Conservation (phyloP, 495 filamentous ascomycete genomes). For the Stereocaulon alpinum region DNA sequence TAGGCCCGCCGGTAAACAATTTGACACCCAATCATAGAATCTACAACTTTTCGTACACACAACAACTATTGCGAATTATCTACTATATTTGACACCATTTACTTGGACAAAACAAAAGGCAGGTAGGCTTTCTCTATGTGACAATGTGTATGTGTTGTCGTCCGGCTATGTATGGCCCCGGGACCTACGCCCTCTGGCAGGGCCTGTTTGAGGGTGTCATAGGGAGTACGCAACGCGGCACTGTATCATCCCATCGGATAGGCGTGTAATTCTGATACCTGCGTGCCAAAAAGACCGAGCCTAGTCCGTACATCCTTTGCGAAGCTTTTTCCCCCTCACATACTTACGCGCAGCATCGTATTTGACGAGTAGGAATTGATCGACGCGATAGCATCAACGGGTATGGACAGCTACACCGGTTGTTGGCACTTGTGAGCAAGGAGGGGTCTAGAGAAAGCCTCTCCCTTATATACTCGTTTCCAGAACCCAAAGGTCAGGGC, state of each 20-base stretch:
- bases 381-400: neutral
- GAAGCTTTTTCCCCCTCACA: constrained; percentile 6
- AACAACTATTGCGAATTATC: constrained; percentile 1
- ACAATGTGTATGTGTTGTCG: constrained; percentile 2
- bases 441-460: neutral
- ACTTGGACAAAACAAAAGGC: constrained; percentile 1
- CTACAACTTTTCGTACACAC: constrained; percentile 6
- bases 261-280: constrained; percentile 15
- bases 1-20: constrained; percentile 12
- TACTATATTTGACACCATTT: constrained; percentile 1
- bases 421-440: neutral
- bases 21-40: constrained; percentile 8
- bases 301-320: constrained; percentile 13
- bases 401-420: neutral
- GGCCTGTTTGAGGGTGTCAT: neutral
- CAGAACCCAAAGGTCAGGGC: constrained; percentile 7
- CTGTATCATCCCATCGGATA: constrained; percentile 20
- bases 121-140: constrained; percentile 1
- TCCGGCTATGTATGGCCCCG: constrained; percentile 10
- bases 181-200: neutral
- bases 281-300: constrained; percentile 5
- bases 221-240: constrained; percentile 13
- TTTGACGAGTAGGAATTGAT: constrained; percentile 4
- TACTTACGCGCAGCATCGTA: constrained; percentile 7
- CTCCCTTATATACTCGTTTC: constrained; percentile 3